These are phyloP conservation scores for Cryphonectria nitschkei DNA, from an alignment of 2,329 filamentous ascomycete species.

Conservation along the genomic window DNA sequence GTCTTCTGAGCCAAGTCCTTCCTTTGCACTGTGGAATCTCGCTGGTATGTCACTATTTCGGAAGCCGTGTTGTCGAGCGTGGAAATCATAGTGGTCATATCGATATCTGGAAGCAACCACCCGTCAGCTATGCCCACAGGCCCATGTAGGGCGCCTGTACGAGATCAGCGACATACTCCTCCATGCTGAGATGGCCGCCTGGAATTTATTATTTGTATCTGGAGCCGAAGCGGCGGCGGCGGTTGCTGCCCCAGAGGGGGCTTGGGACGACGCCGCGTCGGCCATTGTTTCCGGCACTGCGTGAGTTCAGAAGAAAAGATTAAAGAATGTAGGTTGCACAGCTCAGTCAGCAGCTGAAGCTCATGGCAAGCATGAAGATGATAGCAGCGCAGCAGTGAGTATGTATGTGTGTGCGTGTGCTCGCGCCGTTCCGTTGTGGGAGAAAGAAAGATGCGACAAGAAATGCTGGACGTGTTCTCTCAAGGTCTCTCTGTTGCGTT, in stretches of 20 bases:
- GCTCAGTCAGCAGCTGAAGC: conserved; percentile 20
- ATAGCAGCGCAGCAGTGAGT: conserved; percentile 1
- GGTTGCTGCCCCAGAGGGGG: conserved; percentile 11
- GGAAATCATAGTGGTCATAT: conserved; percentile 81
- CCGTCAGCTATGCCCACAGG: conserved; percentile 20
- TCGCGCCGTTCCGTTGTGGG: background rate
- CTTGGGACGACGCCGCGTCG: conserved; percentile 9
- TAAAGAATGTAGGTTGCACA: conserved; percentile 11
- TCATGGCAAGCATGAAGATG: conserved; percentile 26
- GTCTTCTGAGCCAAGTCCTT: conserved; percentile 99
- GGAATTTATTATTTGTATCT: conserved; percentile 86
- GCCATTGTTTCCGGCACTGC: conserved; percentile 16
- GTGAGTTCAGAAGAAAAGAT: background rate
- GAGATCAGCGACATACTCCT: conserved; percentile 65
- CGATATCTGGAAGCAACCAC: conserved; percentile 68
- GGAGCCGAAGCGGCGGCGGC: conserved; percentile 23
- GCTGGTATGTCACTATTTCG: conserved; percentile 89
- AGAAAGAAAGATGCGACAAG: conserved; percentile 7
- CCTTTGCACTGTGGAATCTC: conserved; percentile 92
- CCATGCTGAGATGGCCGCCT: conserved; percentile 94
- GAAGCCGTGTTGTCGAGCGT: conserved; percentile 92
- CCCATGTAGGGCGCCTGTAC: conserved; percentile 15
- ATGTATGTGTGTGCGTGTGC: background rate
- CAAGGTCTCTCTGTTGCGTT: background rate
- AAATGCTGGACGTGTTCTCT: conserved; percentile 23